Percentiles rank a stretch among this genome's conserved stretches.
These are phyloP conservation scores for Candida sanyiensis DNA, from an alignment of 805 yeast genomes.

Conservation along the genomic window DNA sequence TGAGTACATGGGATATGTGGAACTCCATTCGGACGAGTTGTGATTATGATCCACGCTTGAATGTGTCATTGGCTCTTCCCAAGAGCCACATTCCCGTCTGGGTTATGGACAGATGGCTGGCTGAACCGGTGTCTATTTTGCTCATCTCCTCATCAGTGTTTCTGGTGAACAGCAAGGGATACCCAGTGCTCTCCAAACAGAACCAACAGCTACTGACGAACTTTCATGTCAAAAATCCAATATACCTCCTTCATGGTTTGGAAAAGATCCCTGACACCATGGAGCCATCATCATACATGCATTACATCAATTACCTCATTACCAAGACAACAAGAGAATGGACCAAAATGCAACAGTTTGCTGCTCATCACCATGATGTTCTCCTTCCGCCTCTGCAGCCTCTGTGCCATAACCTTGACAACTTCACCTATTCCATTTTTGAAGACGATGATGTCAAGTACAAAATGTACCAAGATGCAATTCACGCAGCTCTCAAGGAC, in stretches of 20 bases:
- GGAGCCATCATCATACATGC: constrained; percentile 34
- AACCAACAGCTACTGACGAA: constrained; percentile 45
- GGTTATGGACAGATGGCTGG: constrained; percentile 56
- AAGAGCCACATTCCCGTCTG: constrained; percentile 45
- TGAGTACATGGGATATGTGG: constrained; percentile 76
- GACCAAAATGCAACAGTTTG: constrained; percentile 29
- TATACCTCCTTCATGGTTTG: constrained; percentile 49
- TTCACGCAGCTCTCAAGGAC: constrained; percentile 23
- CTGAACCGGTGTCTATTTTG: constrained; percentile 60
- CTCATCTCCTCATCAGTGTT: constrained; percentile 52
- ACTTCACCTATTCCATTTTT: constrained; percentile 59
- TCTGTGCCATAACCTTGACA: constrained; percentile 47
- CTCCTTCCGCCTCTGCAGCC: constrained; percentile 68
- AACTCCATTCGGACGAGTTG: constrained; percentile 54
- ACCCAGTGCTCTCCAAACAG: constrained; percentile 58
- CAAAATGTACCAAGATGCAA: constrained; percentile 41
- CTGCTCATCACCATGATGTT: constrained; percentile 24
- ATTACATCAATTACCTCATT: constrained; percentile 37
- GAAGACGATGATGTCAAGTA: constrained; percentile 71
- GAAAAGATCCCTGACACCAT: constrained; percentile 33
- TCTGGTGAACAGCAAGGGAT: constrained; percentile 51
- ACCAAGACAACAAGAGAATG: constrained; percentile 29
- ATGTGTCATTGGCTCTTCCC: constrained; percentile 75
- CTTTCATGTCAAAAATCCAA: constrained; percentile 36
- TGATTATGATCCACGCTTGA: constrained; percentile 47